Base-by-base conservation (phyloP, 805 yeast genomes). In the Millerozyma miso region DNA sequence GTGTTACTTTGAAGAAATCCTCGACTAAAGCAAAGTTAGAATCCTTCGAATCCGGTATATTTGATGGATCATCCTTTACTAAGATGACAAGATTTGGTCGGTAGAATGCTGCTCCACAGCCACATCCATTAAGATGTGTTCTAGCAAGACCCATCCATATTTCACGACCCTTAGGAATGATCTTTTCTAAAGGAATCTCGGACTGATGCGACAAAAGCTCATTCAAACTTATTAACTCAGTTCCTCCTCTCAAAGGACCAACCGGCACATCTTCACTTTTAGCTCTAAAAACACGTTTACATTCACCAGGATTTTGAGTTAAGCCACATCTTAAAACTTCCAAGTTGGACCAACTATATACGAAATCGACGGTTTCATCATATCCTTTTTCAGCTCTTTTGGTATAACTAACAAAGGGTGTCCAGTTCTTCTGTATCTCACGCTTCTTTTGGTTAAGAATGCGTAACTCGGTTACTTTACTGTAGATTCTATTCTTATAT, bases 111-210 rank as follows among this genome's bases (percentile, higher is more conserved):
- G 46, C 44, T 12, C 72, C 71, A 51, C 74, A 69, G 1, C 73
- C 74, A 54, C 74, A 69, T 3, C 45, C 42, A 20, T 50, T 46
- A 12, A 69, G 43, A 42, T 69, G 73, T 3, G 73, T 71, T 39
- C 73, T 49, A 3, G 73, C 71, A 45, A 69, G 62, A 1, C 72
- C 72, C 3, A 65, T 41, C 67, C 67, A 68, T 4, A 68, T 51
- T 43, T 67, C 70, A 37, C 69, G 44, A 3, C 56, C 54, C 12
- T 35, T 34, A 4, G 63, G 60, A 1, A 63, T 48, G 19, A 39
- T 36, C 3, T 40, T 41, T n/a, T 38, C 29, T 16, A 43, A 42
- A 32, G 41, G 46, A 41, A 38, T 56, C 37, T 48, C 48, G 43
- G 39, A 55, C 37, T 38, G 54, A 35, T 38, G 48, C 32, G 41